Evolutionary conservation across 73 alveolate species (phyloP).

Genomic region (Tetrahymena elliotti): DNA sequence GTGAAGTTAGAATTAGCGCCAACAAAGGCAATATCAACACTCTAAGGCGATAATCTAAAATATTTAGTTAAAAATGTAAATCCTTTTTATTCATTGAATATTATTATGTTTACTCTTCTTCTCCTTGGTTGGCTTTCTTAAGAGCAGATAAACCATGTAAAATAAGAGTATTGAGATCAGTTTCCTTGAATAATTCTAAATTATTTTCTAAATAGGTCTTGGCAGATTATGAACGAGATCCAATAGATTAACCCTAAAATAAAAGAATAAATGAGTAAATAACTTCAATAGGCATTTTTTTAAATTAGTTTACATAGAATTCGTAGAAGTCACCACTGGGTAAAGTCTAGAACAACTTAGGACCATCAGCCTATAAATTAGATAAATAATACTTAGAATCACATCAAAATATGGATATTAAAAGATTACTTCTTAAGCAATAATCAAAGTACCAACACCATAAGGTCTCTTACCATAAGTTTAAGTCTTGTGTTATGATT

Average conservation of each 20-base stretch:
- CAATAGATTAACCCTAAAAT: conserved; percentile 61
- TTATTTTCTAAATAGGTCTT: conserved; percentile 89
- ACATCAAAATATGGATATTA: background rate
- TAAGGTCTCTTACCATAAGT: conserved; percentile 93
- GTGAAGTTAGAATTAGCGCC: background rate
- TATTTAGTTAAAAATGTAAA: background rate
- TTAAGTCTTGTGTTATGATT: conserved; percentile 83
- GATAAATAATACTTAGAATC: no score
- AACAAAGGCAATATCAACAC: background rate
- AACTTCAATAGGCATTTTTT: background rate
- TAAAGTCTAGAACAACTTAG: conserved; percentile 90
- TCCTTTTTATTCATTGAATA: background rate
- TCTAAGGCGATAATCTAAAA: background rate
- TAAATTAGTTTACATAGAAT: conserved; percentile 12
- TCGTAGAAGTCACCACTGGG: conserved; percentile 96
- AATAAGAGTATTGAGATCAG: conserved; percentile 1
- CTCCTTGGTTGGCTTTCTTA: conserved; percentile 32
- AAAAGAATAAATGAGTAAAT: no score
- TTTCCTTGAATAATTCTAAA: conserved; percentile 65
- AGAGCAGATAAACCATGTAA: conserved; percentile 34
- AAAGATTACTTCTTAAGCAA: conserved; percentile 65
- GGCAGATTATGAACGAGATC: conserved; percentile 85
- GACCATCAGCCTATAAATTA: conserved; percentile 60
- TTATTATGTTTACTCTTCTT: conserved; percentile 16
- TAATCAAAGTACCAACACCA: conserved; percentile 94